phyloP scores from a whole-genome alignment of 305 asterid genomes.

The Petunia hybrid region DNA sequence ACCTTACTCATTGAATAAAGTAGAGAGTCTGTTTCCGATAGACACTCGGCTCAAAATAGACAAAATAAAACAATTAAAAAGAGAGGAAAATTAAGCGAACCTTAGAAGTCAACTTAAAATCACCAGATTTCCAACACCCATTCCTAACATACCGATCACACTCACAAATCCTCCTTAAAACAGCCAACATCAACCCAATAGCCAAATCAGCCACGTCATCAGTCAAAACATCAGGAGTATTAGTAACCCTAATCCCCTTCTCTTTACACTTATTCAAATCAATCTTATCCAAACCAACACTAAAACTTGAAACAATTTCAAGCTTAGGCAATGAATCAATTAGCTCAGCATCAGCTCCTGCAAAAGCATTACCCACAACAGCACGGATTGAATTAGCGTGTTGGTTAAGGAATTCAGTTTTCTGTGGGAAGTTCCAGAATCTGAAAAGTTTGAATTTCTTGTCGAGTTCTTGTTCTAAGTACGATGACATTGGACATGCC shows the following conservation, averaged over 20 bases:
- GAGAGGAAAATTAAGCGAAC: constrained; percentile 35
- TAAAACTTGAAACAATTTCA: constrained; percentile 63
- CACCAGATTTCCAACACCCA: constrained; percentile 63
- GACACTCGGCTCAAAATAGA: not conserved
- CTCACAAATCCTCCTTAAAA: constrained; percentile 59
- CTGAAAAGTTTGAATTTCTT: constrained; percentile 69
- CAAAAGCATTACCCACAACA: constrained; percentile 59
- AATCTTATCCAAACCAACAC: constrained; percentile 73
- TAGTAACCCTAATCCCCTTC: constrained; percentile 72
- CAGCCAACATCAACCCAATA: constrained; percentile 65
- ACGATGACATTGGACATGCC: constrained; percentile 52
- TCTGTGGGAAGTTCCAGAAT: constrained; percentile 55
- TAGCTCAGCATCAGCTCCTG: constrained; percentile 56
- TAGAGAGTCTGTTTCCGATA: too few species aligned
- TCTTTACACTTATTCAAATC: constrained; percentile 69
- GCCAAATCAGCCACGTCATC: constrained; percentile 79
- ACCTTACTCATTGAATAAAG: too few species aligned
- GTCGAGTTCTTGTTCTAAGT: constrained; percentile 66
- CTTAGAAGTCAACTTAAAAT: constrained; percentile 65
- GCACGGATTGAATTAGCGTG: constrained; percentile 65
- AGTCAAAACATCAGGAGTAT: constrained; percentile 78
- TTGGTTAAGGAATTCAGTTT: constrained; percentile 46
- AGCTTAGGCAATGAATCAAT: constrained; percentile 63
- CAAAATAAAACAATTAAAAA: not conserved
- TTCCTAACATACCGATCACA: constrained; percentile 64